Evolutionary conservation across 345 rosid species (phyloP), one percentile per base, ranked within the genome.

Genomic region (Euphorbia tirucalli): DNA sequence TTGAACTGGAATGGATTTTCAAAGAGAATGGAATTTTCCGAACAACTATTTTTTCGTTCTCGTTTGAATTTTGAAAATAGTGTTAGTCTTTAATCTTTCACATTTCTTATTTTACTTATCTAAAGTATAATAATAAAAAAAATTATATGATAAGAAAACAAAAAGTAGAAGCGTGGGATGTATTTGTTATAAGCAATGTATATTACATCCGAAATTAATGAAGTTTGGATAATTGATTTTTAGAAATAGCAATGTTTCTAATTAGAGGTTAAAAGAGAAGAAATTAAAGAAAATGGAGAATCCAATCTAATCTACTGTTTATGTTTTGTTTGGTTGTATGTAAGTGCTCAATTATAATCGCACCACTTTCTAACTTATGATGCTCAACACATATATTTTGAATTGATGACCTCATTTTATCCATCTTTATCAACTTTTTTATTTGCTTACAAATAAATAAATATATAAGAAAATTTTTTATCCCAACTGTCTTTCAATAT

Each of bases 351-450:
- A 60, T 59, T 32, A 50, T 52, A 46, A 54, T 76, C 41, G 56
- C 58, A 66, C 58, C 59, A 71, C 77, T 75, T 75, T 74, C 69
- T 28, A 54, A 73, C 62, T 79, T 72, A 72, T 44, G 41, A 13
- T 15, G 61, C 57, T 52, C 39, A 65, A 61, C 14, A 61, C 66
- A 39, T 61, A n/a, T 35, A 35, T 18, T 28, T 65, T 43, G 21
- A 65, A 25, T 11, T 19, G 55, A 25, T 65, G 66, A 44, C 66
- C 66, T 35, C 39, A 61, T 11, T 73, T 59, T 70, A 73, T 50
- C 73, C 71, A 76, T 68, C 77, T 70, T 73, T 69, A 65, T 73
- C 79, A 71, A 39, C 59, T 68, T 35, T 35, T 35, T 35, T 35
- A 3, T 54, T 62, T 70, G n/a, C 57, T 28, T 49, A 37, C 24